phyloP scores from a whole-genome alignment of 768 basidiomycete genomes.

The Pisolithus albus region DNA sequence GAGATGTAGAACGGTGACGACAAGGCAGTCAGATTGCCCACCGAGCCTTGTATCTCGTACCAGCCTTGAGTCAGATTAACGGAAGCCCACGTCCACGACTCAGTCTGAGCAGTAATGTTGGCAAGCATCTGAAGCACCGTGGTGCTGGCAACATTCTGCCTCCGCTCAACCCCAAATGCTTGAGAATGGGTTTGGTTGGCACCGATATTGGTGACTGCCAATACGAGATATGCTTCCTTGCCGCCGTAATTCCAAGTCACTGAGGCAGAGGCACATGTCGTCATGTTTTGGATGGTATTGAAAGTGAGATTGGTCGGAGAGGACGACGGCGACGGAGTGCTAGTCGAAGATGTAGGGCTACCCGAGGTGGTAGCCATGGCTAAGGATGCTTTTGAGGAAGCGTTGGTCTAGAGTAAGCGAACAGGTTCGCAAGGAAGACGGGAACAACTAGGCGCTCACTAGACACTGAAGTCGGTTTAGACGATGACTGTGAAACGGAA shows the following conservation, averaged over 20 bases:
- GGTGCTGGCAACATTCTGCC: not conserved
- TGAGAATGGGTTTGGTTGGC: conserved; percentile 23
- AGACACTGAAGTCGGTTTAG: not conserved
- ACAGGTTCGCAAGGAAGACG: not conserved
- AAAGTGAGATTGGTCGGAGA: conserved; percentile 17
- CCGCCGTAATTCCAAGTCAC: conserved; percentile 39
- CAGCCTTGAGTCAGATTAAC: conserved; percentile 45
- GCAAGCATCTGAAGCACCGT: conserved; percentile 10
- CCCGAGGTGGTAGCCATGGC: conserved; percentile 7
- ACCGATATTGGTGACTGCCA: conserved; percentile 37
- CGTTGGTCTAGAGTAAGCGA: not conserved
- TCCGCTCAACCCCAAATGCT: conserved; percentile 1
- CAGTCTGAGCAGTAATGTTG: not conserved
- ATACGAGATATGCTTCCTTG: conserved; percentile 18
- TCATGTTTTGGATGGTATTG: conserved; percentile 23
- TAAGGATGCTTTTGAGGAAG: conserved; percentile 1
- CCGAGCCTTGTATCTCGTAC: conserved; percentile 33
- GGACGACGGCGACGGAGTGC: conserved; percentile 4
- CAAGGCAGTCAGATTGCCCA: not conserved
- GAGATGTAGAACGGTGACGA: conserved; percentile 32
- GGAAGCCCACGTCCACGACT: conserved; percentile 35
- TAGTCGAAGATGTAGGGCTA: conserved; percentile 4
- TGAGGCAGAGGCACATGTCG: conserved; percentile 26
- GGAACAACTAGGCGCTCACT: not conserved
- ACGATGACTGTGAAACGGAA: too few species aligned